phyloP scores from a whole-genome alignment of 1,284 basidiomycete genomes.

The Fomitopsis palustris region DNA sequence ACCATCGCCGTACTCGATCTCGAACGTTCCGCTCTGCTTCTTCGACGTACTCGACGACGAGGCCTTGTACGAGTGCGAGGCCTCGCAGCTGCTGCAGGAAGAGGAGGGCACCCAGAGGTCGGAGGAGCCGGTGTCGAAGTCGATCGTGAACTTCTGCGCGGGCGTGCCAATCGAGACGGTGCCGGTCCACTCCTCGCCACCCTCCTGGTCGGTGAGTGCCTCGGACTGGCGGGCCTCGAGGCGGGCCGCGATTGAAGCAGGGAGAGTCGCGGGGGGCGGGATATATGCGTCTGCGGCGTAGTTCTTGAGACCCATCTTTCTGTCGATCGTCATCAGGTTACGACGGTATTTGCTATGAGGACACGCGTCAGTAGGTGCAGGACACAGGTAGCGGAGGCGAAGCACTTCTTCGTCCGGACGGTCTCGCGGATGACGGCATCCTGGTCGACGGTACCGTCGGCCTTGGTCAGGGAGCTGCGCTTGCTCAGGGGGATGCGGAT shows the following conservation, averaged over 20 bases:
- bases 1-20: constrained; percentile 51
- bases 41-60: constrained; percentile 32
- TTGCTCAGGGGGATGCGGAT: constrained; percentile 19
- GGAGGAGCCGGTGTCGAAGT: constrained; percentile 27
- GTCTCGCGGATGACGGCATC: constrained; percentile 14
- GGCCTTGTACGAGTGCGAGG: constrained; percentile 28
- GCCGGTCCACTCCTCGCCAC: constrained; percentile 18
- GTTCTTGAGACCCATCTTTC: constrained; percentile 16
- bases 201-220: constrained; percentile 15
- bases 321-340: constrained; percentile 20
- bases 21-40: constrained; percentile 34
- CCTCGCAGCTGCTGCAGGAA: constrained; percentile 17
- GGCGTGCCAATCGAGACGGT: constrained; percentile 19
- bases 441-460: constrained; percentile 22
- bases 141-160: constrained; percentile 18
- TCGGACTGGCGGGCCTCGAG: constrained; percentile 11
- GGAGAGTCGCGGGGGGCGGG: constrained; percentile 7
- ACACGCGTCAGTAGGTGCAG: neutral
- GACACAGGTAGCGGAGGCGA: neutral
- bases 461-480: constrained; percentile 17
- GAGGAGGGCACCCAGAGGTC: constrained; percentile 25
- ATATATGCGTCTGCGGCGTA: constrained; percentile 9
- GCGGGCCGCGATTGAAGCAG: constrained; percentile 6
- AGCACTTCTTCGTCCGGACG: constrained; percentile 18
- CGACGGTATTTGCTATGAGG: constrained; percentile 18